Evolutionary conservation across 768 basidiomycete genomes (phyloP), one percentile per base, ranked within the genome.

Genomic region (Trametopsis cervina): DNA sequence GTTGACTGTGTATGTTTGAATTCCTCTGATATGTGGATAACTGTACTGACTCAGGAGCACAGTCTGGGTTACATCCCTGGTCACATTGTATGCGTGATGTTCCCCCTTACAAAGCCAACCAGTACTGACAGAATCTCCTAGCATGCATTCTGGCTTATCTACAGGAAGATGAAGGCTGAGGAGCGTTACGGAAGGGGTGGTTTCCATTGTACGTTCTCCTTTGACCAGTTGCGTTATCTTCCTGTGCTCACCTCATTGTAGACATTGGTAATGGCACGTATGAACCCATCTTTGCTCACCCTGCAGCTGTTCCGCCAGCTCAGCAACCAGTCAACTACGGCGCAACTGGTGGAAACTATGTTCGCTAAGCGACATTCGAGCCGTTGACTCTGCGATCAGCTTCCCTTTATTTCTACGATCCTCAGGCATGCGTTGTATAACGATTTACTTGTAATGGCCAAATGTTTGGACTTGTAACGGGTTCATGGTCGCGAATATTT

Each of bases 91-190:
- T 50, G 74, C n/a, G n/a, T n/a, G n/a, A 62, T 15, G 15, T 33
- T 18, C 35, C 17, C 33, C 36, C 20, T 22, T 18, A 21, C 7
- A 50, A n/a, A n/a, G n/a, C n/a, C n/a, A 33, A 7, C 15, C 29
- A 7, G 29, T 33, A 7, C 29, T 7, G 9, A 7, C 29, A 33
- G 9, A 33, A 33, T 24, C 7, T 24, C 27, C 4, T 44, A 78
- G 77, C 89, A 92, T 60, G 85, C 88, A 1, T 90, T 91, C 69
- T 91, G 85, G 85, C 74, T 94, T 44, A 90, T 92, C 48, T 91
- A 91, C 69, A 84, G 76, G 76, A 86, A 85, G 76, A 90, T 90
- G 76, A 75, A 87, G 57, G 91, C 89, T 0, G 86, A 89, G 57
- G 88, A 89, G 57, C 74, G 72, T 36, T 94, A 88, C 58, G 90